A percentile compares a stretch with the other conserved stretches of the same genome.
Evolutionary conservation across 306 rosid genomes (phyloP).

Genomic region (Sicyos baderoa): DNA sequence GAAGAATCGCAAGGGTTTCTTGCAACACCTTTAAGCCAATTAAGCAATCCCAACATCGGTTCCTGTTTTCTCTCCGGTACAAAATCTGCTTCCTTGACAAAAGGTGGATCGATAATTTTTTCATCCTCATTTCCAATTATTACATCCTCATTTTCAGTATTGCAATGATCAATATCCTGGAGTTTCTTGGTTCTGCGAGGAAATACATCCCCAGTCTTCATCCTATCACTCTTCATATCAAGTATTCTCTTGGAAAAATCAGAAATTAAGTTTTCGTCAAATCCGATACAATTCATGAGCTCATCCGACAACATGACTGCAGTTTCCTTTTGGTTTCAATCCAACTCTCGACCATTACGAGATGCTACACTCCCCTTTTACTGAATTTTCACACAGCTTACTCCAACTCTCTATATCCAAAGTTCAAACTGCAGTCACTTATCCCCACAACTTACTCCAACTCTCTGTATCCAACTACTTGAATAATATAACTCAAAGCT

Average conservation of each 20-base stretch:
- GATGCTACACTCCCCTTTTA: not conserved
- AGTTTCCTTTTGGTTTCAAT: not conserved
- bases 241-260: slow-evolving; percentile 20
- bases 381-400: not conserved
- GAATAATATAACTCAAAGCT: slow-evolving; percentile 34
- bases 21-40: slow-evolving; percentile 50
- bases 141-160: not conserved
- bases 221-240: slow-evolving; percentile 22
- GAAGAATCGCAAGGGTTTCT: slow-evolving; percentile 50
- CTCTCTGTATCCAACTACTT: slow-evolving; percentile 47
- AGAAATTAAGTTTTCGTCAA: slow-evolving; percentile 12
- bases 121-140: not conserved
- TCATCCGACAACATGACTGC: slow-evolving; percentile 16
- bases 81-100: slow-evolving; percentile 26
- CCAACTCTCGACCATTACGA: not conserved
- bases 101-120: slow-evolving; percentile 8
- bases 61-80: slow-evolving; percentile 19
- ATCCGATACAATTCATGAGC: slow-evolving; percentile 9
- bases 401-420: not conserved
- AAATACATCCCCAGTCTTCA: slow-evolving; percentile 17
- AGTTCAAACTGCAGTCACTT: not conserved
- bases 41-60: slow-evolving; percentile 31
- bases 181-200: slow-evolving; percentile 14
- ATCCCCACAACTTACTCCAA: not conserved
- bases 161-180: slow-evolving; percentile 8